phyloP scores from a whole-genome alignment of 108 stramenopile genomes.

The Cyclostephanos tholiformis region DNA sequence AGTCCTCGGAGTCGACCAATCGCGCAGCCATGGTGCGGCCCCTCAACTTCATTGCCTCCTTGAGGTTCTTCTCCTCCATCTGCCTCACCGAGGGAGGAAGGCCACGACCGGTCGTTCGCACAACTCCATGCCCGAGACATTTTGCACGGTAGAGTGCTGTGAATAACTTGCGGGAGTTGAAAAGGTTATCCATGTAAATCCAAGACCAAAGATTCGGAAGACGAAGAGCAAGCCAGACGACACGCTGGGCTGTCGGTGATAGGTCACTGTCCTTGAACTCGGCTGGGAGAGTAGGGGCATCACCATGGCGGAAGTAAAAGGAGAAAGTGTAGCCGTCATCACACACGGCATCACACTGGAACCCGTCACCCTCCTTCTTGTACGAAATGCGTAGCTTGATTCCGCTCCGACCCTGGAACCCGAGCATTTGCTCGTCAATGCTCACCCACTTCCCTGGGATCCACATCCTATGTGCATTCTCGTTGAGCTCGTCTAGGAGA shows the following conservation, averaged over 20 bases:
- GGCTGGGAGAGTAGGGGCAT: not conserved
- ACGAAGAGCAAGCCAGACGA: not conserved
- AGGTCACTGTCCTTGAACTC: not conserved
- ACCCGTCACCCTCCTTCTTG: constrained; percentile 47
- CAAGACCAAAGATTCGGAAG: constrained; percentile 1
- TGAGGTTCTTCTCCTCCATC: not conserved
- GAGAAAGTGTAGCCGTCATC: constrained; percentile 19
- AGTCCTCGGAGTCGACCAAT: not conserved
- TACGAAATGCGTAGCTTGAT: constrained; percentile 28
- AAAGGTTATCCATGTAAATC: constrained; percentile 9
- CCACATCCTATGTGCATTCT: constrained; percentile 13
- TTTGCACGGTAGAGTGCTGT: not conserved
- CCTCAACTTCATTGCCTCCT: not conserved
- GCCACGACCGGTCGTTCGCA: not conserved
- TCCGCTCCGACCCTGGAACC: constrained; percentile 29
- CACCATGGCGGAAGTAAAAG: constrained; percentile 2
- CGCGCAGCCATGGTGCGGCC: constrained; percentile 4
- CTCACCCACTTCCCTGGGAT: constrained; percentile 20
- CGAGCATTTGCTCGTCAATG: constrained; percentile 40
- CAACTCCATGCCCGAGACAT: not conserved
- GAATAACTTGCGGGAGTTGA: constrained; percentile 9
- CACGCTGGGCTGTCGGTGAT: constrained; percentile 3
- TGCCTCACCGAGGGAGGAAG: constrained; percentile 1
- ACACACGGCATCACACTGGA: constrained; percentile 26
- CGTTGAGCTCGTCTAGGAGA: not conserved